These are phyloP conservation scores for Rosa chinensis DNA, from an alignment of 306 rosid genomes.

Conservation along the genomic window DNA sequence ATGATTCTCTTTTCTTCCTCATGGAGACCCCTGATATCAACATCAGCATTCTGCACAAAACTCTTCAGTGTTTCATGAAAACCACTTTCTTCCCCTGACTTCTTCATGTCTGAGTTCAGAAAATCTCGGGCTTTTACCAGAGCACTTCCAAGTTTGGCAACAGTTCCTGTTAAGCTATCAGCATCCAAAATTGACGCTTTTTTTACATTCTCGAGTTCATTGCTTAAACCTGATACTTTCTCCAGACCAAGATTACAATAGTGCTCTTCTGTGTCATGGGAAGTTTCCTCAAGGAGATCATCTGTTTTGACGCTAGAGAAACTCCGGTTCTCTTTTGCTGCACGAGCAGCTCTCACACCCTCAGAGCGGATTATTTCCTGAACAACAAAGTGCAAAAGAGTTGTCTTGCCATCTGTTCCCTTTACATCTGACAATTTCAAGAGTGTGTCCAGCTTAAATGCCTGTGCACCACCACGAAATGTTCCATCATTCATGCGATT, in stretches of 20 bases:
- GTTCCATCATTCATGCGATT: conserved; percentile 98
- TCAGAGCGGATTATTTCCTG: conserved; percentile 91
- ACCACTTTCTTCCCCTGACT: conserved; percentile 35
- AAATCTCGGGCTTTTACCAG: conserved; percentile 62
- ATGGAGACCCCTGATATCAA: conserved; percentile 45
- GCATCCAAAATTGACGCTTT: conserved; percentile 83
- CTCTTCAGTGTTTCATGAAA: conserved; percentile 50
- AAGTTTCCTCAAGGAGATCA: conserved; percentile 48
- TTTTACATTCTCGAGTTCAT: conserved; percentile 77
- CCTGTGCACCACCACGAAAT: conserved; percentile 93
- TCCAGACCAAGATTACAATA: conserved; percentile 66
- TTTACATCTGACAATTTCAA: conserved; percentile 88
- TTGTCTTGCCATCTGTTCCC: conserved; percentile 92
- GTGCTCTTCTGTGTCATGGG: conserved; percentile 58
- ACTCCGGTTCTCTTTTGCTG: conserved; percentile 48
- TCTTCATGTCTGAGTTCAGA: conserved; percentile 45
- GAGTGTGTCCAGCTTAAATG: conserved; percentile 91
- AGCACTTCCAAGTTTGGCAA: conserved; percentile 64
- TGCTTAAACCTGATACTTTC: conserved; percentile 66
- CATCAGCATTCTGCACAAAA: conserved; percentile 74
- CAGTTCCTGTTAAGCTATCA: conserved; percentile 72
- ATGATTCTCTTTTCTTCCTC: conserved; percentile 82
- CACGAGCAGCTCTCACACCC: conserved; percentile 72
- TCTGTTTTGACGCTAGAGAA: conserved; percentile 66
- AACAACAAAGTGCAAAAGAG: conserved; percentile 87